These are phyloP conservation scores for Colletotrichum godetiae DNA, from an alignment of 2,329 filamentous ascomycete genomes.

Conservation along the genomic window DNA sequence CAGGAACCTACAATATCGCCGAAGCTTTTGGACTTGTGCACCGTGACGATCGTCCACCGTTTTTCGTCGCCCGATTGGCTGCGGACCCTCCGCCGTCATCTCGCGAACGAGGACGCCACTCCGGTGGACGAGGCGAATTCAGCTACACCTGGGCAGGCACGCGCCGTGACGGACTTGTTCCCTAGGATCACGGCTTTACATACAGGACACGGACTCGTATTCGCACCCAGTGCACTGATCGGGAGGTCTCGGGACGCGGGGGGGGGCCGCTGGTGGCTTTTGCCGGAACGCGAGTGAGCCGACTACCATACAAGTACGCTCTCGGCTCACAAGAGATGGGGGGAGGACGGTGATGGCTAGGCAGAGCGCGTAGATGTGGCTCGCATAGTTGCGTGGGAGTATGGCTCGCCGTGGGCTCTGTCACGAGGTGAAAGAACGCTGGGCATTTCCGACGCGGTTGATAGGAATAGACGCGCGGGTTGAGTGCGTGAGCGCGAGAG, in stretches of 20 bases:
- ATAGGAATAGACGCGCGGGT: too few species aligned
- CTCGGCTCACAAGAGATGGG: slow-evolving; percentile 57
- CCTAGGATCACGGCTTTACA: slow-evolving; percentile 53
- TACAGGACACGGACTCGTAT: slow-evolving; percentile 59
- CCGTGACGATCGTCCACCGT: slow-evolving; percentile 77
- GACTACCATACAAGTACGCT: slow-evolving; percentile 45
- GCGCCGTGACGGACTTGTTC: slow-evolving; percentile 49
- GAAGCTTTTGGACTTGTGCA: slow-evolving; percentile 76
- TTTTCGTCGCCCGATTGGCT: slow-evolving; percentile 63
- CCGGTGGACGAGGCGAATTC: background rate
- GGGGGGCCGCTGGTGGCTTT: too few species aligned
- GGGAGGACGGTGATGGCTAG: slow-evolving; percentile 57
- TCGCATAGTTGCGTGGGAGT: too few species aligned
- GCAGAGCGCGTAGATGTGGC: too few species aligned
- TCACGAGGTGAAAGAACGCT: too few species aligned
- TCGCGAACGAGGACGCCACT: slow-evolving; percentile 42
- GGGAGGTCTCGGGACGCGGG: background rate
- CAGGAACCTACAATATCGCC: slow-evolving; percentile 81
- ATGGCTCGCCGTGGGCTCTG: too few species aligned
- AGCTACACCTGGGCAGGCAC: background rate
- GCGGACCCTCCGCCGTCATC: slow-evolving; percentile 41
- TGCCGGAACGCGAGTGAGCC: slow-evolving; percentile 24
- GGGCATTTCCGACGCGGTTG: too few species aligned
- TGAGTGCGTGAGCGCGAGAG: too few species aligned
- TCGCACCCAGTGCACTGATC: slow-evolving; percentile 55